Evolutionary conservation across 495 filamentous ascomycete species (phyloP).

Genomic region (Lichenothelia convexa): DNA sequence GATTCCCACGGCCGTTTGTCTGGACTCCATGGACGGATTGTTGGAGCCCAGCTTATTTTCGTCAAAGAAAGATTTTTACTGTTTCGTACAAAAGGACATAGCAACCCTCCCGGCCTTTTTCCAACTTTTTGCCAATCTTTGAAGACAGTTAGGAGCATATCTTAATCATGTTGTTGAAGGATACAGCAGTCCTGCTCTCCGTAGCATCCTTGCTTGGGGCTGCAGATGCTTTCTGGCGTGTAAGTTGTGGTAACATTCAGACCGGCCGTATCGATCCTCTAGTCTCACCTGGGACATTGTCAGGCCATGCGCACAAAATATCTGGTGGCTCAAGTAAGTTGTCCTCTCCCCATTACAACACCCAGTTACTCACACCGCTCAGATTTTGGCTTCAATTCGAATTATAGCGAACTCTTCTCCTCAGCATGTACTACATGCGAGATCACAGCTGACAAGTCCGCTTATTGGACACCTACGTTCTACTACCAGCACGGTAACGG

Average conservation of each 20-base stretch:
- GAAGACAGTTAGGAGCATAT: no score
- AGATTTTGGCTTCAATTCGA: conserved; percentile 30
- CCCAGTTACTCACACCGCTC: conserved; percentile 3
- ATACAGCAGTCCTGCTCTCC: no score
- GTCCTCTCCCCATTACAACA: not conserved
- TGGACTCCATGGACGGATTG: no score
- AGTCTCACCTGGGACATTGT: conserved; percentile 13
- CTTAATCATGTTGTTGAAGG: no score
- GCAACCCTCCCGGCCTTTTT: no score
- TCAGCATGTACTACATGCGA: conserved; percentile 46
- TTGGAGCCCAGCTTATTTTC: no score
- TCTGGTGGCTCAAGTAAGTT: conserved; percentile 17
- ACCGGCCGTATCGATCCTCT: conserved; percentile 22
- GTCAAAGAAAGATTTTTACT: no score
- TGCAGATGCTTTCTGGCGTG: conserved; percentile 22
- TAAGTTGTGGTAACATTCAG: conserved; percentile 20
- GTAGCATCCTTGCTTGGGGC: no score
- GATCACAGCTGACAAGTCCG: conserved; percentile 45
- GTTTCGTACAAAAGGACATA: no score
- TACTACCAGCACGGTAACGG: conserved; percentile 41
- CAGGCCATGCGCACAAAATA: conserved; percentile 20
- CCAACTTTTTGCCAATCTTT: no score
- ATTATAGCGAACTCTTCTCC: conserved; percentile 29
- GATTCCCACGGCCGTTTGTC: no score
- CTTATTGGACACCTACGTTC: conserved; percentile 48